Percentiles rank a stretch among this genome's conserved stretches.
Evolutionary conservation across 768 basidiomycete genomes (phyloP).

Genomic region (Lepiota venenata): DNA sequence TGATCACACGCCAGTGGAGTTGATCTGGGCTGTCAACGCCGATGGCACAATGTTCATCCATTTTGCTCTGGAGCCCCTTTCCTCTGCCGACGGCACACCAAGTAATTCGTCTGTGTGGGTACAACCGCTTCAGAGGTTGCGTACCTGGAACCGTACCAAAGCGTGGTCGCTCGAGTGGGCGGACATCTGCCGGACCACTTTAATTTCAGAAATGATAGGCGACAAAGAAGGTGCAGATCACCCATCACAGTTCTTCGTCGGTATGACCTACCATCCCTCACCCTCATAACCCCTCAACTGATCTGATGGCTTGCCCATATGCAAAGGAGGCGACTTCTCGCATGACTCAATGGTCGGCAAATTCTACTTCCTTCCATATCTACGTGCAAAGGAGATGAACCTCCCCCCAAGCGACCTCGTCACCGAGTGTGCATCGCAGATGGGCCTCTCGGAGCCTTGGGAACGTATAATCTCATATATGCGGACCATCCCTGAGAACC

Average conservation of each 20-base stretch:
- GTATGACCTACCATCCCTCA: slow-evolving; percentile 1
- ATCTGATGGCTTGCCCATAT: neutral
- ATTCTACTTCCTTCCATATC: slow-evolving; percentile 15
- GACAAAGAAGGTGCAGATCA: neutral
- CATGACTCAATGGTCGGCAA: slow-evolving; percentile 14
- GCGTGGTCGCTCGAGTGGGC: slow-evolving; percentile 15
- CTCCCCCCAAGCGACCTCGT: slow-evolving; percentile 9
- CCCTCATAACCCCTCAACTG: neutral
- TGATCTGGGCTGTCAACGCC: slow-evolving; percentile 15
- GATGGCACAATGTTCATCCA: slow-evolving; percentile 15
- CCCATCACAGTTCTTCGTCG: slow-evolving; percentile 15
- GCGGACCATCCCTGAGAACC: slow-evolving; percentile 2
- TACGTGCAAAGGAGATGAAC: slow-evolving; percentile 9
- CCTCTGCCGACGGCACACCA: slow-evolving; percentile 9
- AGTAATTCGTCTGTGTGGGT: slow-evolving; percentile 1
- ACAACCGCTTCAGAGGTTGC: slow-evolving; percentile 4
- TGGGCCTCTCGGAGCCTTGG: slow-evolving; percentile 13
- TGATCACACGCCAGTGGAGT: slow-evolving; percentile 17
- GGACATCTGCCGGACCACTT: slow-evolving; percentile 14
- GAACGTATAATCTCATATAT: slow-evolving; percentile 12
- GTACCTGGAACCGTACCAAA: slow-evolving; percentile 10
- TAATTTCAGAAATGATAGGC: slow-evolving; percentile 6
- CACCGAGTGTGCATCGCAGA: slow-evolving; percentile 9
- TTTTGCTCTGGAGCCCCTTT: slow-evolving; percentile 16
- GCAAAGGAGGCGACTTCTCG: slow-evolving; percentile 15